These are phyloP conservation scores for Sporothrix variecibatus DNA, from an alignment of 2,329 filamentous ascomycete genomes.

Conservation along the genomic window DNA sequence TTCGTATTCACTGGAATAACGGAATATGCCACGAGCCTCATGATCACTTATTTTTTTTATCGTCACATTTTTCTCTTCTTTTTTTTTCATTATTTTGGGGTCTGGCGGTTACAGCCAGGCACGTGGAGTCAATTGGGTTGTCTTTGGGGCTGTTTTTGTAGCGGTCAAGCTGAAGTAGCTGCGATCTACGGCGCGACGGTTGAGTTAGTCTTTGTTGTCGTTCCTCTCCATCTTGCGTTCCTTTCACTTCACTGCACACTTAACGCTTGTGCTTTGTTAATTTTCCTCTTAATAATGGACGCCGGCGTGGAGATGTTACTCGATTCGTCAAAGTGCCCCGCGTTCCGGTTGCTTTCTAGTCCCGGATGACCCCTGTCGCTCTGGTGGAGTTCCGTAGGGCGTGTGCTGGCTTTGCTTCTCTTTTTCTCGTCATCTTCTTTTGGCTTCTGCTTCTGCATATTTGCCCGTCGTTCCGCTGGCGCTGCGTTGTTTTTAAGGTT, in stretches of 20 bases:
- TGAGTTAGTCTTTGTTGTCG: neutral
- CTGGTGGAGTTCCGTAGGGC: neutral
- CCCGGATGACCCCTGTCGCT: neutral
- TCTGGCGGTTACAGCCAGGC: neutral
- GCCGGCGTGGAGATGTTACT: slow-evolving; percentile 5
- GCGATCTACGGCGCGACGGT: neutral
- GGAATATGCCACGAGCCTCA: neutral
- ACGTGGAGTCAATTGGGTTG: neutral
- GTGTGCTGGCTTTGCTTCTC: neutral
- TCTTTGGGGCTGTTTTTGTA: neutral
- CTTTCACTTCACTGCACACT: neutral
- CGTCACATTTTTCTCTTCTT: neutral
- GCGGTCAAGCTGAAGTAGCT: neutral
- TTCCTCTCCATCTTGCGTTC: neutral
- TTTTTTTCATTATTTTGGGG: neutral
- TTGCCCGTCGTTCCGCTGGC: neutral
- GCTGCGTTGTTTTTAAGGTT: neutral
- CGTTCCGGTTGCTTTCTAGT: neutral
- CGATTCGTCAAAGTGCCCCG: slow-evolving; percentile 4
- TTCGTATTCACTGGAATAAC: neutral
- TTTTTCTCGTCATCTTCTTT: neutral
- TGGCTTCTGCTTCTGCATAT: neutral
- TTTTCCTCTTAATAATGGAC: neutral
- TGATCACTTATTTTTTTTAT: slow-evolving; percentile 1
- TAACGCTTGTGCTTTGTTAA: neutral